Evolutionary conservation across 176 grass and related monocot species (phyloP).

Genomic region (Secale cereale): DNA sequence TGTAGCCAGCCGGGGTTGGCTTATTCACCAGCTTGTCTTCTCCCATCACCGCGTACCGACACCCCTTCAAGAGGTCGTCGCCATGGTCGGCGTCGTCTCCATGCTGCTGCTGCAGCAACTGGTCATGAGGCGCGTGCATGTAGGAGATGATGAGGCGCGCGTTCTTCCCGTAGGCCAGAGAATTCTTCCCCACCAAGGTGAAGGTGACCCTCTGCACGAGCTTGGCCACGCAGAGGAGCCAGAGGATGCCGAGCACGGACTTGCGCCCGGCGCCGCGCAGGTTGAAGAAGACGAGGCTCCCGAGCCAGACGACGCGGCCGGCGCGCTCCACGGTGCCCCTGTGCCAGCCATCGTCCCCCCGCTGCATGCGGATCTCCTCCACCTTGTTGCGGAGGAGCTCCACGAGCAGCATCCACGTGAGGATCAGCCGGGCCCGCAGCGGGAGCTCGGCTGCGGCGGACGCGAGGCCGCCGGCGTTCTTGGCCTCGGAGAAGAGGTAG

Average conservation of each 20-base stretch:
- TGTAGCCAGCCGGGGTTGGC: neutral
- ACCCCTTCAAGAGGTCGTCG: neutral
- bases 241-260: conserved; percentile 12
- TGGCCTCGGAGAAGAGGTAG: conserved; percentile 20
- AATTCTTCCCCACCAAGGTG: neutral
- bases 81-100: neutral
- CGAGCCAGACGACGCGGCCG: conserved; percentile 14
- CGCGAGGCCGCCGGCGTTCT: neutral
- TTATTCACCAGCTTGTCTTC: neutral
- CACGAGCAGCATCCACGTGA: conserved; percentile 9
- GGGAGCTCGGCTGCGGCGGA: neutral
- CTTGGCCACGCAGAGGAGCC: conserved; percentile 17
- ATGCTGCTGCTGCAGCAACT: neutral
- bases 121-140: neutral
- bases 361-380: conserved; percentile 20
- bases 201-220: conserved; percentile 2
- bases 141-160: neutral
- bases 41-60: conserved; percentile 11
- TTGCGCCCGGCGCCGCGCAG: neutral
- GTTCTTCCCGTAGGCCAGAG: conserved; percentile 26
- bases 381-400: conserved; percentile 17
- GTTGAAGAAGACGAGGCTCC: conserved; percentile 33
- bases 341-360: neutral
- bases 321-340: conserved; percentile 18
- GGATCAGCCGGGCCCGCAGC: neutral